These are phyloP conservation scores for Pyrenochaeta sp. DNA, from an alignment of 2,329 filamentous ascomycete species.

Conservation along the genomic window DNA sequence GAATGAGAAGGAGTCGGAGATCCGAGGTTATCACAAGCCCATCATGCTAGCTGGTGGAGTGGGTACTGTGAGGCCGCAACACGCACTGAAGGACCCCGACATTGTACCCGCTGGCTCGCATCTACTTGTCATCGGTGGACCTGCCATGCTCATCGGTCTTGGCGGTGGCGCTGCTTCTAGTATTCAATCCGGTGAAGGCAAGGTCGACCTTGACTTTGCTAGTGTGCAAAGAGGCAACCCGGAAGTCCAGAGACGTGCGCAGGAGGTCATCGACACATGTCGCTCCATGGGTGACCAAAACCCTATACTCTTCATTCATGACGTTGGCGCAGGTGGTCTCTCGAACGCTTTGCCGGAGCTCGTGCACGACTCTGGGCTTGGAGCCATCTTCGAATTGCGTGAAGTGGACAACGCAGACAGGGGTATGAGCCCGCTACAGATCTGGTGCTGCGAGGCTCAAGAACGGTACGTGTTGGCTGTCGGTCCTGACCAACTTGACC, in stretches of 20 bases:
- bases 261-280: conserved; percentile 98
- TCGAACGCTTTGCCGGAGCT: conserved; percentile 87
- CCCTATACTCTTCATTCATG: conserved; percentile 96
- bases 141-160: conserved; percentile 96
- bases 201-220: conserved; percentile 92
- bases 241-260: conserved; percentile 92
- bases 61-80: conserved; percentile 88
- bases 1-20: conserved; percentile 70
- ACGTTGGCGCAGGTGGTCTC: conserved; percentile 91
- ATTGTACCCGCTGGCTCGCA: conserved; percentile 88
- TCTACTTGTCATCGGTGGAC: conserved; percentile 90
- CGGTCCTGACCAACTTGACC: conserved; percentile 79
- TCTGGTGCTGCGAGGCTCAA: conserved; percentile 98
- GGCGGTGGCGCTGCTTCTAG: conserved; percentile 95
- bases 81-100: conserved; percentile 83
- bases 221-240: conserved; percentile 97
- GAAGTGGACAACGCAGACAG: conserved; percentile 90
- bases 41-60: conserved; percentile 98
- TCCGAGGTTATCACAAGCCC: conserved; percentile 95
- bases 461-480: conserved; percentile 95
- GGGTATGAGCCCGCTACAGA: conserved; percentile 93
- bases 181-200: conserved; percentile 85
- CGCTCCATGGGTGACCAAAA: conserved; percentile 82
- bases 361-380: conserved; percentile 89
- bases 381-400: conserved; percentile 91